phyloP scores from a whole-genome alignment of 768 basidiomycete species.

The Pilatotrama ljubarskyi region DNA sequence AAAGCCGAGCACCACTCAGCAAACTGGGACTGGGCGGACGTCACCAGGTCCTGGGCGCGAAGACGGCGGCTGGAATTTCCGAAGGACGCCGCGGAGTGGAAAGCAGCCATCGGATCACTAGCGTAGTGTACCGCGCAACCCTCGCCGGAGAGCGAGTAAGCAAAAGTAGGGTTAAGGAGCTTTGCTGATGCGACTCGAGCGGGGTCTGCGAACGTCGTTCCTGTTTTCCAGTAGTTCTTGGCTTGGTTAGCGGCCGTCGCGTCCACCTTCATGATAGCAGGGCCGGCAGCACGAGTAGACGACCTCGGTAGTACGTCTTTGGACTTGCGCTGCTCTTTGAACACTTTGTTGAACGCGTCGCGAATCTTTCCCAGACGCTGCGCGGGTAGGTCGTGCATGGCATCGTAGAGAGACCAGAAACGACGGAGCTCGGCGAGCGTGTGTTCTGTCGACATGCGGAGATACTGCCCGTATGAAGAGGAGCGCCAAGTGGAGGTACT shows the following conservation, averaged over 20 bases:
- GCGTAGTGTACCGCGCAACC: conserved; percentile 46
- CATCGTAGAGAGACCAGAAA: conserved; percentile 30
- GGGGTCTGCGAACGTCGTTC: conserved; percentile 35
- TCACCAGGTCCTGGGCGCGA: conserved; percentile 29
- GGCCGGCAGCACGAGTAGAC: conserved; percentile 39
- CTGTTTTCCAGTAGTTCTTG: conserved; percentile 43
- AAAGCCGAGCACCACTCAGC: conserved; percentile 35
- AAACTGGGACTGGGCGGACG: conserved; percentile 38
- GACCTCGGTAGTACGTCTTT: background rate
- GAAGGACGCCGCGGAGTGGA: conserved; percentile 41
- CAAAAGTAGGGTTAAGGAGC: conserved; percentile 48
- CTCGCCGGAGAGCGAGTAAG: conserved; percentile 40
- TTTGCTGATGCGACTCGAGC: conserved; percentile 26
- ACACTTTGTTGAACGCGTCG: conserved; percentile 19
- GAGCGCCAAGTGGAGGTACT: conserved; percentile 5
- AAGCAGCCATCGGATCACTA: conserved; percentile 42
- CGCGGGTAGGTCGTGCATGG: conserved; percentile 28
- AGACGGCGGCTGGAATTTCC: conserved; percentile 14
- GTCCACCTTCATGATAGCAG: conserved; percentile 17
- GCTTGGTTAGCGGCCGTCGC: conserved; percentile 26
- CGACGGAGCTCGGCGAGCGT: conserved; percentile 20
- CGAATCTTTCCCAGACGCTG: conserved; percentile 27
- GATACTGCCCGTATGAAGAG: conserved; percentile 5
- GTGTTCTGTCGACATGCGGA: conserved; percentile 13
- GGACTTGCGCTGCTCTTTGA: background rate